phyloP scores from a whole-genome alignment of 1,139 yeast genomes.

The Zygoascus hellenicus region DNA sequence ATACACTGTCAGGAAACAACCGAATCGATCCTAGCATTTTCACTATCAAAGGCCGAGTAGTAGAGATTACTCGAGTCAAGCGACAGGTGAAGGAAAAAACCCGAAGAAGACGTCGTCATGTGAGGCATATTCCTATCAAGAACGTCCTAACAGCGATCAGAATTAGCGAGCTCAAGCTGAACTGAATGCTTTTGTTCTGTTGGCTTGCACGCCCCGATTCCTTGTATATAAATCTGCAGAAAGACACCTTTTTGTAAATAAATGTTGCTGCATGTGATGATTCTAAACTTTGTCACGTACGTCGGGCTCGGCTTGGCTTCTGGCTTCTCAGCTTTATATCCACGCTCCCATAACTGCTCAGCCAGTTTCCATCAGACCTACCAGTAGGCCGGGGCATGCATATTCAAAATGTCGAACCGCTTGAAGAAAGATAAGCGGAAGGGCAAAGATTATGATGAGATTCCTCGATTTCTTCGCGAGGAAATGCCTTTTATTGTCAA shows the following conservation, averaged over 20 bases:
- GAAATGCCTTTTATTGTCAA: slow-evolving; percentile 28
- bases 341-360: too few species aligned
- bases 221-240: not conserved
- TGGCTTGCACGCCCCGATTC: not conserved
- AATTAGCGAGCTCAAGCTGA: slow-evolving; percentile 50
- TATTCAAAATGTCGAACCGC: not conserved
- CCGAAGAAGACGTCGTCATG: slow-evolving; percentile 79
- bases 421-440: not conserved
- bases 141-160: slow-evolving; percentile 77
- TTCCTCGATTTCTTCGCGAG: slow-evolving; percentile 34
- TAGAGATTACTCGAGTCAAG: slow-evolving; percentile 84
- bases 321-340: too few species aligned
- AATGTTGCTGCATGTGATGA: not conserved
- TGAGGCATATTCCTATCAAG: slow-evolving; percentile 70
- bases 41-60: slow-evolving; percentile 66
- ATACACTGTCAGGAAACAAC: slow-evolving; percentile 55
- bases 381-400: too few species aligned
- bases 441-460: slow-evolving; percentile 15
- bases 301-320: too few species aligned
- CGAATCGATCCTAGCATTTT: slow-evolving; percentile 48
- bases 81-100: slow-evolving; percentile 60
- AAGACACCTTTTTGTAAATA: not conserved
- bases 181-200: not conserved
- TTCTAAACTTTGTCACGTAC: too few species aligned
- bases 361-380: too few species aligned